Evolutionary conservation across 306 rosid genomes (phyloP), one percentile per base, ranked within the genome.

Genomic region (Malus orientalis): DNA sequence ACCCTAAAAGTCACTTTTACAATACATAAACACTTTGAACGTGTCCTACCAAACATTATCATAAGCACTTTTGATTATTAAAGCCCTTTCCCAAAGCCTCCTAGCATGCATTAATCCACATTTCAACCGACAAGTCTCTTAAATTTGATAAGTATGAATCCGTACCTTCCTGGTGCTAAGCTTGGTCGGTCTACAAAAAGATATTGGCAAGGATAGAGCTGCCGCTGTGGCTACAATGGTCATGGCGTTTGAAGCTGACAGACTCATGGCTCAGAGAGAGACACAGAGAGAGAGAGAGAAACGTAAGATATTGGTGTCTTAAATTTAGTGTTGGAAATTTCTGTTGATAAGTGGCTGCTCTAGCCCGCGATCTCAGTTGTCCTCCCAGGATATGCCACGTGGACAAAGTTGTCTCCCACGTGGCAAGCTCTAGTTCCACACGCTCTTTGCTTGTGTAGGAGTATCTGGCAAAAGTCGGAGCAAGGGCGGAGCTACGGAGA

Each of bases 171-270:
- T 93, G 76, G 83, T 42, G 76, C 84, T 87, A 59, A 91, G 81
- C 83, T 84, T 90, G 18, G 93, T 76, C 4, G 96, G 78, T 84
- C 85, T 84, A 64, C 73, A 66, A 14, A 74, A 74, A 40, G 87
- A 86, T 45, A 87, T 69, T 0, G 98, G 98, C 55, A 90, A 73
- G 49, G 94, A 79, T 47, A 88, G 89, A 85, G 93, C 88, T 33
- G 98, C 85, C 74, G 96, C 97, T 64, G 97, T 87, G 20, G 96
- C 90, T 51, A 90, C 85, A 76, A 92, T 89, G 81, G 84, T 82
- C 97, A 91, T 91, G 81, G 96, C 83, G 82, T 80, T 79, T 70
- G 83, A 77, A 82, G 72, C 73, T 49, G 86, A 80, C 62, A 51
- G 82, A 12, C 25, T 22, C 76, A 73, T 4, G 53, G 38, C 58